Evolutionary conservation across 805 yeast species (phyloP).

Genomic region (Hyphopichia homilentoma): DNA sequence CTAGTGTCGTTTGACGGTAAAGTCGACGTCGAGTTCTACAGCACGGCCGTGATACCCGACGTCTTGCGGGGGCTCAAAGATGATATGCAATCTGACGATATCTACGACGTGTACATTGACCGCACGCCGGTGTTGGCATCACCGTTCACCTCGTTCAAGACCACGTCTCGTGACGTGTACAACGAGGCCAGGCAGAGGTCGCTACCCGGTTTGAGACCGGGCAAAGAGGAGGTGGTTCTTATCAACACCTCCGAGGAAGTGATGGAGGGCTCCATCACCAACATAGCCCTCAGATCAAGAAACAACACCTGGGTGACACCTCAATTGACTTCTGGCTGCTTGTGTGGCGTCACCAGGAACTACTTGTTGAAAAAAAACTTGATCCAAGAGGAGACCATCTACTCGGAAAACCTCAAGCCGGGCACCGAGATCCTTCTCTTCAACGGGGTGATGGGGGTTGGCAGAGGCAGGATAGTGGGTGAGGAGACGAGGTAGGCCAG

Average conservation of each 20-base stretch:
- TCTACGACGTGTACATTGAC: constrained; percentile 66
- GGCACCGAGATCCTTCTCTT: constrained; percentile 73
- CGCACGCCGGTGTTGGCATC: constrained; percentile 49
- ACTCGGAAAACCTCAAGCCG: constrained; percentile 41
- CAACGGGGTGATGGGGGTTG: constrained; percentile 82
- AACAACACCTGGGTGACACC: constrained; percentile 76
- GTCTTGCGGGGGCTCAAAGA: constrained; percentile 26
- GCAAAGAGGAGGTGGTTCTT: constrained; percentile 67
- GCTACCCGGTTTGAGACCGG: constrained; percentile 34
- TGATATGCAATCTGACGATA: constrained; percentile 7
- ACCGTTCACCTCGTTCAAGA: constrained; percentile 84
- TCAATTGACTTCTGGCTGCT: constrained; percentile 68
- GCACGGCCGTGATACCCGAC: constrained; percentile 19
- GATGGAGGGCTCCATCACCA: constrained; percentile 81
- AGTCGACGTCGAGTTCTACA: constrained; percentile 30
- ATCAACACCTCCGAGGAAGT: constrained; percentile 53
- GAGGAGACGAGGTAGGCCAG: no score
- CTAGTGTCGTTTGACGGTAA: constrained; percentile 26
- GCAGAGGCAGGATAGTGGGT: constrained; percentile 48
- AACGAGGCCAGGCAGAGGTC: constrained; percentile 54
- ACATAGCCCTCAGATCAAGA: constrained; percentile 59
- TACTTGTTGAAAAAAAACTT: constrained; percentile 52
- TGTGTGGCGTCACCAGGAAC: constrained; percentile 79
- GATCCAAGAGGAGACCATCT: constrained; percentile 51
- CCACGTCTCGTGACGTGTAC: constrained; percentile 69